These are phyloP conservation scores for Flaveria floridana DNA, from an alignment of 140 eudicot genomes.

Conservation along the genomic window DNA sequence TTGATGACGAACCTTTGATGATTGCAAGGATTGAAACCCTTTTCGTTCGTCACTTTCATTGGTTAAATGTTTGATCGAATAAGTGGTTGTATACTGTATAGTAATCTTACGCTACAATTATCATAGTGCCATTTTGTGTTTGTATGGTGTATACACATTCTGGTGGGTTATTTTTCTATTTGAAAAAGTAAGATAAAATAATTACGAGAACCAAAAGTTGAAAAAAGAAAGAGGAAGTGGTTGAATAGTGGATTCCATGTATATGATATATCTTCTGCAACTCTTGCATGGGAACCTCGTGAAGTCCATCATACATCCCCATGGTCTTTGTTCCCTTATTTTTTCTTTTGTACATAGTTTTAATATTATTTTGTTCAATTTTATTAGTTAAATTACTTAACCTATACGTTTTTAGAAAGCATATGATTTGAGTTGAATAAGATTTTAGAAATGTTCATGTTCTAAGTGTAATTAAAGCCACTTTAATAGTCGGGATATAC, in stretches of 20 bases:
- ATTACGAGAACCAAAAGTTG: background rate
- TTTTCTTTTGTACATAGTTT: background rate
- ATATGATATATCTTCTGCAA: constrained; percentile 24
- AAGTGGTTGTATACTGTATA: no score
- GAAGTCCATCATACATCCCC: constrained; percentile 41
- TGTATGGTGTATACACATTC: background rate
- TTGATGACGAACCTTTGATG: no score
- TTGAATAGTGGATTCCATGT: constrained; percentile 21
- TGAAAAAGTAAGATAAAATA: background rate
- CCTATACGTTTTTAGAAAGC: background rate
- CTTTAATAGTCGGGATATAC: no score
- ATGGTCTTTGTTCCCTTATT: constrained; percentile 40
- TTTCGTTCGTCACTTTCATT: no score
- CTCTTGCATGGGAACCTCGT: constrained; percentile 43
- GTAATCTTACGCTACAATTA: no score
- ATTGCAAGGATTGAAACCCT: no score
- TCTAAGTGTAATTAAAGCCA: no score
- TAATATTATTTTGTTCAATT: background rate
- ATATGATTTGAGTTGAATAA: background rate
- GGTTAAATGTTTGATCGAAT: no score
- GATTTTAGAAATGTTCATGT: background rate
- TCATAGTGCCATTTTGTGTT: no score
- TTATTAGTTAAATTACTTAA: background rate
- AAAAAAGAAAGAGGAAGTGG: background rate
- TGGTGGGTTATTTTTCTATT: background rate